These are phyloP conservation scores for Pleomassaria siparia DNA, from an alignment of 2,329 filamentous ascomycete species.

Conservation along the genomic window DNA sequence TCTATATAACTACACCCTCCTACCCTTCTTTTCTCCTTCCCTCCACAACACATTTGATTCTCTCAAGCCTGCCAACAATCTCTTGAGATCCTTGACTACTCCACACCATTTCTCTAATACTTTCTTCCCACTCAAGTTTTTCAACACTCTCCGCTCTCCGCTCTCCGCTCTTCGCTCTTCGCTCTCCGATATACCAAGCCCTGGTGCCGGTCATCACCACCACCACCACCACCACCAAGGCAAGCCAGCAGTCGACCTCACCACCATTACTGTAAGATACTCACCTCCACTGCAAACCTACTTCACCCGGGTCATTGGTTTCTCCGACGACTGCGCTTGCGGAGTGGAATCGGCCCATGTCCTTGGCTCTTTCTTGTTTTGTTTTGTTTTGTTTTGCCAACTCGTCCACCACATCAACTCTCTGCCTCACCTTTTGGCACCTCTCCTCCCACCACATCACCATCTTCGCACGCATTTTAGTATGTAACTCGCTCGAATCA, in stretches of 20 bases:
- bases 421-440: neutral
- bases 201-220: slow-evolving; percentile 13
- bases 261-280: slow-evolving; percentile 8
- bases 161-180: neutral
- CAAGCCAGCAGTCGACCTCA: slow-evolving; percentile 1
- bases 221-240: slow-evolving; percentile 3
- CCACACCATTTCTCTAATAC: no score
- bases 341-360: neutral
- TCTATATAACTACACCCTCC: slow-evolving; percentile 17
- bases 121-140: no score
- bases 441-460: neutral
- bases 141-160: neutral
- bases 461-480: neutral
- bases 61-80: neutral
- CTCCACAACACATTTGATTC: slow-evolving; percentile 19
- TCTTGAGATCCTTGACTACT: no score
- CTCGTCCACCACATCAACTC: neutral
- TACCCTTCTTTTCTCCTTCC: slow-evolving; percentile 11
- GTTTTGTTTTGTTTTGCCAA: no score
- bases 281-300: neutral
- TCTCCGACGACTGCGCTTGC: neutral
- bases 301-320: neutral
- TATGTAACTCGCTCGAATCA: neutral
- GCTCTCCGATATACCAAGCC: neutral
- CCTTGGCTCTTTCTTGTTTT: neutral